Evolutionary conservation across 1,284 basidiomycete species (phyloP).

Genomic region (Ustilago bromivora): DNA sequence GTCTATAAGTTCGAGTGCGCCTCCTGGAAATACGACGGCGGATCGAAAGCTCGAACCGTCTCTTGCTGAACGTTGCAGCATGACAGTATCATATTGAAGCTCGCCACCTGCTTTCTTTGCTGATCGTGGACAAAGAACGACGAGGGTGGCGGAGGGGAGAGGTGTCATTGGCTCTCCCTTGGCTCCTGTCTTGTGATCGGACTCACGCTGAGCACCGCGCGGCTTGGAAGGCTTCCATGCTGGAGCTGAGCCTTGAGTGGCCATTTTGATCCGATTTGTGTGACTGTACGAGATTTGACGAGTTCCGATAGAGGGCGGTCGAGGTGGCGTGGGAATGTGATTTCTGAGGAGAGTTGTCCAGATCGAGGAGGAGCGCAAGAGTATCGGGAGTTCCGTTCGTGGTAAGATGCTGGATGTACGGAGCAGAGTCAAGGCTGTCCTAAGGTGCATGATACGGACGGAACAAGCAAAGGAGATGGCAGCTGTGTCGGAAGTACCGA

Average conservation of each 20-base stretch:
- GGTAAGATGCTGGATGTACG: conserved; percentile 8
- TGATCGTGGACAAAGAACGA: conserved; percentile 58
- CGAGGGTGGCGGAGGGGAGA: conserved; percentile 58
- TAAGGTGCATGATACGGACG: conserved; percentile 25
- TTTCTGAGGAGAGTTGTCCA: not conserved
- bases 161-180: conserved; percentile 64
- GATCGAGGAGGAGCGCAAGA: not conserved
- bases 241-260: conserved; percentile 11
- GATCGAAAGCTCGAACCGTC: conserved; percentile 61
- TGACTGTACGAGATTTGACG: conserved; percentile 21
- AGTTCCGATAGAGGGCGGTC: not conserved
- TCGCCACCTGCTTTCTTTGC: conserved; percentile 3
- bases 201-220: conserved; percentile 42
- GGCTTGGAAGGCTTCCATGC: conserved; percentile 50
- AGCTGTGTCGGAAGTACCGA: conserved; percentile 12
- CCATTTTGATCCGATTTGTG: conserved; percentile 30
- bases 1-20: conserved; percentile 58
- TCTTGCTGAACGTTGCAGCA: conserved; percentile 59
- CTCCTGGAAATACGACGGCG: conserved; percentile 65
- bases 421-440: conserved; percentile 17
- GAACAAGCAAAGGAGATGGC: not conserved
- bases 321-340: conserved; percentile 25
- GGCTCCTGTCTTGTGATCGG: conserved; percentile 56
- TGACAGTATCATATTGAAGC: conserved; percentile 49
- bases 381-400: conserved; percentile 18